Base-by-base conservation (phyloP, 345 rosid species). In the Atalantia buxifolia region DNA sequence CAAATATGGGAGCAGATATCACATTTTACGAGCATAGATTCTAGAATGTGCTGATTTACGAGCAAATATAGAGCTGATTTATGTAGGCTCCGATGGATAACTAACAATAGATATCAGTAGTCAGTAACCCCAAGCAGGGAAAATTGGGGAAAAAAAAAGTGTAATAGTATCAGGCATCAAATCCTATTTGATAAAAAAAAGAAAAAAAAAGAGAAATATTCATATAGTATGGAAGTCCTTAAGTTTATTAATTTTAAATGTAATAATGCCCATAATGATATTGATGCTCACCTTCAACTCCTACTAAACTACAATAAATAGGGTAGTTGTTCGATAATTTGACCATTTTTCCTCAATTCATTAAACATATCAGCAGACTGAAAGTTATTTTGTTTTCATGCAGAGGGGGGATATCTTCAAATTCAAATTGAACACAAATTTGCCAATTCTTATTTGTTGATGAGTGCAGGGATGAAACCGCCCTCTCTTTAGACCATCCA, bases 231-330 rank as follows among this genome's bases (percentile, higher is more conserved):
- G 36, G 22, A 27, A 63, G 21, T 8, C 22, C 70, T 36, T 36
- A 16, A 18, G 33, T 24, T 18, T 7, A 27, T 12, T 42, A 3
- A 40, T 25, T 22, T 27, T 50, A 27, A 72, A 24, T 38, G 36
- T 16, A 14, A 61, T 16, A 7, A 3, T 74, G 25, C 68, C 67
- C n/a, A 66, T 45, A 45, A 45, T 45, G 50, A 12, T 16, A 40
- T 70, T 27, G 79, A 66, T 22, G 61, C 14, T 13, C 33, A 45
- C 55, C 74, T 77, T 79, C 79, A 76, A 84, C 85, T 33, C 45
- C 77, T 45, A 69, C 80, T 42, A 24, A 62, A 71, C 66, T 81
- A 73, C 61, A 80, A 82, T 88, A 78, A 88, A 81, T 83, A 67
- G 2, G 89, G 87, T 80, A 18, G 85, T 78, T 86, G 84, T 55